Evolutionary conservation across 2,329 filamentous ascomycete genomes (phyloP).

Genomic region (Aspergillus sp.): DNA sequence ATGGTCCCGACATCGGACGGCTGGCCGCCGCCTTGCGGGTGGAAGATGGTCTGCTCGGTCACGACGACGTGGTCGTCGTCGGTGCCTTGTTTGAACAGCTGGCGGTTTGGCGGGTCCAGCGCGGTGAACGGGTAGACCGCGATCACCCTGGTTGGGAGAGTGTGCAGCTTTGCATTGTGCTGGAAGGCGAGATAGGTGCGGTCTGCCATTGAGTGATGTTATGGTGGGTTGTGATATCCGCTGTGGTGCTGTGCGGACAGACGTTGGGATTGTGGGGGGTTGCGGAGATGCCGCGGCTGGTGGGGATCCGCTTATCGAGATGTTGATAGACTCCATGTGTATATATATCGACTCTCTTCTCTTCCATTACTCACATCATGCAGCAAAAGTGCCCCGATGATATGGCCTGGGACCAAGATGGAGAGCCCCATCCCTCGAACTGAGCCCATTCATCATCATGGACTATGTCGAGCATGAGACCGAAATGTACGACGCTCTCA

Average conservation of each 20-base stretch:
- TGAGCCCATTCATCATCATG: too few relatives aligned
- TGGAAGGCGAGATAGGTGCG: slow-evolving; percentile 31
- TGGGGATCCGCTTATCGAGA: too few relatives aligned
- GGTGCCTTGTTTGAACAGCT: slow-evolving; percentile 58
- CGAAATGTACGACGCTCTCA: too few relatives aligned
- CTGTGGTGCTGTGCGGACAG: neutral
- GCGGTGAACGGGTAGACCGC: slow-evolving; percentile 50
- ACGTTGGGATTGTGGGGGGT: neutral
- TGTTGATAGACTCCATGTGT: too few relatives aligned
- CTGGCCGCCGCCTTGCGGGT: slow-evolving; percentile 73
- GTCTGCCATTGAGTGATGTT: too few relatives aligned
- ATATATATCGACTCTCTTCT: too few relatives aligned
- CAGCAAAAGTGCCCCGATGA: too few relatives aligned
- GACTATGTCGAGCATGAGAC: too few relatives aligned
- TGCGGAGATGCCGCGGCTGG: too few relatives aligned
- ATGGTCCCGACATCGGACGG: slow-evolving; percentile 67
- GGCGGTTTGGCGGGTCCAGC: slow-evolving; percentile 52
- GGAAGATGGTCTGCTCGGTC: slow-evolving; percentile 68
- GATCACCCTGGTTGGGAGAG: slow-evolving; percentile 45
- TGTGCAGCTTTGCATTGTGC: slow-evolving; percentile 41
- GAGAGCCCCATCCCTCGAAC: too few relatives aligned
- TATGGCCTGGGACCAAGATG: neutral
- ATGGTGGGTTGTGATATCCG: too few relatives aligned
- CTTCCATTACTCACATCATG: too few relatives aligned
- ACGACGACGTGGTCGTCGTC: slow-evolving; percentile 58